Evolutionary conservation across 140 eudicot species (phyloP).

Genomic region (Flaveria floridana): DNA sequence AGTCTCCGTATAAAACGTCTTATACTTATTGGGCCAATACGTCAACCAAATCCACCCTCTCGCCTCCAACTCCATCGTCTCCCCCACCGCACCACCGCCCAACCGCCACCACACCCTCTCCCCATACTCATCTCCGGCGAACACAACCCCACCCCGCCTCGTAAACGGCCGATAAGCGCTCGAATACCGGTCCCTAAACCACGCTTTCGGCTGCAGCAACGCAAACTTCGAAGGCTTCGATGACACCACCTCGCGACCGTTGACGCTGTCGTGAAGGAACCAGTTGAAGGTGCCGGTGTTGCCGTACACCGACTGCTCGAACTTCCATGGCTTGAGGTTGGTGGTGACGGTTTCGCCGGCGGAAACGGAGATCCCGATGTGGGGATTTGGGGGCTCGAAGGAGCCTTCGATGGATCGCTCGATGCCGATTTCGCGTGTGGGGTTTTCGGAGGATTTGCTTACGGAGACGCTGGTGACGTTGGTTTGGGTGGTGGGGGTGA

Average conservation of each 20-base stretch:
- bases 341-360: slow-evolving; percentile 68
- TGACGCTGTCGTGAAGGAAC: slow-evolving; percentile 72
- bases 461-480: slow-evolving; percentile 73
- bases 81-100: slow-evolving; percentile 56
- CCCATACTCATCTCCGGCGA: slow-evolving; percentile 90
- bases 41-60: slow-evolving; percentile 75
- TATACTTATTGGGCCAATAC: slow-evolving; percentile 75
- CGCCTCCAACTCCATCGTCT: slow-evolving; percentile 67
- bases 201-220: slow-evolving; percentile 63
- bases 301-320: slow-evolving; percentile 79
- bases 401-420: slow-evolving; percentile 69
- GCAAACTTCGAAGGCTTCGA: slow-evolving; percentile 63
- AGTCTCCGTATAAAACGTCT: slow-evolving; percentile 67
- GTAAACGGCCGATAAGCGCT: slow-evolving; percentile 75
- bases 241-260: slow-evolving; percentile 79
- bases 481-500: slow-evolving; percentile 63
- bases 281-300: slow-evolving; percentile 60
- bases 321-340: slow-evolving; percentile 83
- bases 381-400: slow-evolving; percentile 59
- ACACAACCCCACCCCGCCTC: slow-evolving; percentile 77
- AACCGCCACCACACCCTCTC: slow-evolving; percentile 79
- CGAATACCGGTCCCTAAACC: slow-evolving; percentile 78
- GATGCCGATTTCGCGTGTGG: slow-evolving; percentile 53
- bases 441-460: slow-evolving; percentile 74
- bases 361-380: slow-evolving; percentile 51